These are phyloP conservation scores for Petrea volubilis DNA, from an alignment of 257 asterid species.

Conservation along the genomic window DNA sequence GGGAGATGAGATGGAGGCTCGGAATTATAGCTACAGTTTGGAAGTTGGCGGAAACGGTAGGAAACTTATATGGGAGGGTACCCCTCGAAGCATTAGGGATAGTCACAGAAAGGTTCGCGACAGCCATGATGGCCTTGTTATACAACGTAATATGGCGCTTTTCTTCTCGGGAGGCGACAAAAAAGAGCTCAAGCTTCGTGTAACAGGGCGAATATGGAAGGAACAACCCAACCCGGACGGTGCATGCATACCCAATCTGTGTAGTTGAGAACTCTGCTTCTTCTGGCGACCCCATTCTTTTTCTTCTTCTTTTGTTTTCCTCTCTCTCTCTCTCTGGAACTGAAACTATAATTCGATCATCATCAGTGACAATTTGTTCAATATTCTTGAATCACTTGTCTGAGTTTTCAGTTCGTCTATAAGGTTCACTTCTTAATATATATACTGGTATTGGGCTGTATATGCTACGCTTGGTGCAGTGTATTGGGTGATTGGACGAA, in stretches of 20 bases:
- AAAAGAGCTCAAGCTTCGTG: constrained; percentile 59
- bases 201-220: constrained; percentile 57
- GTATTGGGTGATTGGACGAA: no score
- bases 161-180: constrained; percentile 58
- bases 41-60: constrained; percentile 66
- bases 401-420: neutral
- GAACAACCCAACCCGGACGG: constrained; percentile 51
- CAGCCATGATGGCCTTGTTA: constrained; percentile 57
- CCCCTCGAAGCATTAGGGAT: constrained; percentile 58
- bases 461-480: no score
- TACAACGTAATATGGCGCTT: constrained; percentile 55
- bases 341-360: constrained; percentile 5
- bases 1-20: constrained; percentile 55
- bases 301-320: neutral
- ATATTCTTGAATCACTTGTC: neutral
- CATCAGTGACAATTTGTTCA: constrained; percentile 5
- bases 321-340: neutral
- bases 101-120: constrained; percentile 61
- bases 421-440: neutral
- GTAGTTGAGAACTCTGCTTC: constrained; percentile 30
- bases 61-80: constrained; percentile 58
- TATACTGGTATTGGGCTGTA: neutral
- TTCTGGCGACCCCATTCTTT: no score
- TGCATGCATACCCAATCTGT: constrained; percentile 48
- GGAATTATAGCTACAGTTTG: constrained; percentile 55